Evolutionary conservation across 192 early-diverging fungal species (phyloP).

Genomic region (Podila clonocystis): DNA sequence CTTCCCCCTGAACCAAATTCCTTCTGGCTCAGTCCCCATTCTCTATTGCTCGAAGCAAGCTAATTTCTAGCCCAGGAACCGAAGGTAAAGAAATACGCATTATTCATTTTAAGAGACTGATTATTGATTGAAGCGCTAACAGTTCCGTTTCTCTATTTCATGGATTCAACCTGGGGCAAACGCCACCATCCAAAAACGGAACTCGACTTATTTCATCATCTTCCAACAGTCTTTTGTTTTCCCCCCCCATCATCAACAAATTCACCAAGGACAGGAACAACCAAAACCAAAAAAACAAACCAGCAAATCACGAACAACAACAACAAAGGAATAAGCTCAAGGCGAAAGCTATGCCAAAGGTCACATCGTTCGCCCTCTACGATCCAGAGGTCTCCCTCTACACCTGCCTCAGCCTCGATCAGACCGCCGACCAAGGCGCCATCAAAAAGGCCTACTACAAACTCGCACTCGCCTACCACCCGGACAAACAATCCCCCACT

Average conservation of each 20-base stretch:
- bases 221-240: background rate
- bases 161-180: too few relatives aligned
- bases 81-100: too few relatives aligned
- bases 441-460: conserved; percentile 93
- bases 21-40: background rate
- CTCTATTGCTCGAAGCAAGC: too few relatives aligned
- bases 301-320: background rate
- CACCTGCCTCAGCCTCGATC: conserved; percentile 78
- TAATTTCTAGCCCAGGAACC: too few relatives aligned
- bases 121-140: too few relatives aligned
- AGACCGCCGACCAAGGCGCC: conserved; percentile 72
- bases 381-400: conserved; percentile 64
- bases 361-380: conserved; percentile 42
- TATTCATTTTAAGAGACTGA: too few relatives aligned
- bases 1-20: background rate
- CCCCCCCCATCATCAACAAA: background rate
- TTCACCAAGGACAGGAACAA: background rate
- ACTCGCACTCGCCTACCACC: conserved; percentile 89
- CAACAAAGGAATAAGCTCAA: background rate
- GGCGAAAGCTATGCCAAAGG: conserved; percentile 31
- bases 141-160: too few relatives aligned
- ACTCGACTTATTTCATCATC: too few relatives aligned
- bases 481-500: conserved; percentile 78
- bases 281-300: background rate
- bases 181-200: too few relatives aligned